Evolutionary conservation across 148 eudicot genomes (phyloP), one percentile per base, ranked within the genome.

Genomic region (Chenopodium album): DNA sequence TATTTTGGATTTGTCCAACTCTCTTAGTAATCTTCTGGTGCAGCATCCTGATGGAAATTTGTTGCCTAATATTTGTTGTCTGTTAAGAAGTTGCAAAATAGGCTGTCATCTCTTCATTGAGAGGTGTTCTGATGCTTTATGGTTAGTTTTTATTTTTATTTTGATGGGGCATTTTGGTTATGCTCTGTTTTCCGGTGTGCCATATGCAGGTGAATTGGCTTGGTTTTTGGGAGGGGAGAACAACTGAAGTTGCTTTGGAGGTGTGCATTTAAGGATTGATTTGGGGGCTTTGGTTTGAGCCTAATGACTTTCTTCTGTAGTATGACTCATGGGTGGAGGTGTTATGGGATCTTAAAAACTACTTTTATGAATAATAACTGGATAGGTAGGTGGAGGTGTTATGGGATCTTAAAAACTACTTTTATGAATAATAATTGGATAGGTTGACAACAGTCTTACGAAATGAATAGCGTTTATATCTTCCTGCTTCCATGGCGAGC

Each of bases 121-220:
- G 75, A 34, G 31, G 75, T 72, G 74, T n/a, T n/a, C 50, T 72
- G 56, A 22, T 20, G 56, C 29, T 71, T 71, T 71, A 41, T 37
- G 74, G 74, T 56, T 56, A 56, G 17, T 72, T 71, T 71, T 71
- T 8, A 17, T 72, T 71, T 41, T 71, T 8, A 71, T 34, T 34
- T 7, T 34, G 19, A 41, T 22, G 29, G 54, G 75, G 29, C 23
- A 46, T 34, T 20, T 72, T 44, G 46, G 54, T 34, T 72, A 72
- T 72, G 56, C 29, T 72, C 47, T 72, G 75, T 9, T 72, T 71
- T 46, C 48, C 48, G 13, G n/a, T 44, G 54, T n/a, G 7, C 75
- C 75, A 44, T 44, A 72, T 72, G 75, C 75, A 44, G 75, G 54
- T 72, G 31, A 46, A 44, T 44, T 72, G 54, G 31, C 56, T 72